These are phyloP conservation scores for Apiotrichum porosum DNA, from an alignment of 1,284 basidiomycete species.

Conservation along the genomic window DNA sequence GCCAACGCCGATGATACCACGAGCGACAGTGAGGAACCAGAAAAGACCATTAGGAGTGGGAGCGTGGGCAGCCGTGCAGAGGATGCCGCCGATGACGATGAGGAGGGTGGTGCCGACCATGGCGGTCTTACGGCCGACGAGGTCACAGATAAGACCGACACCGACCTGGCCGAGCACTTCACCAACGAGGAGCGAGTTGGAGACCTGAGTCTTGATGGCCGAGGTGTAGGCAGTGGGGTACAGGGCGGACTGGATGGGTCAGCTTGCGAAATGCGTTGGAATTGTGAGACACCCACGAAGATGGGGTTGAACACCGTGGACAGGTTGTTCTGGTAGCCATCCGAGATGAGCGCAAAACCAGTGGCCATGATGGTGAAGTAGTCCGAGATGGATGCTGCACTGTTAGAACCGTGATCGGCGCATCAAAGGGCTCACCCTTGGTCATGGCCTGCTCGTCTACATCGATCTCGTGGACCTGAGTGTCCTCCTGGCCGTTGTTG, in stretches of 20 bases:
- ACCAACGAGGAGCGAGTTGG: conserved; percentile 69
- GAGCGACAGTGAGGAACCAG: conserved; percentile 67
- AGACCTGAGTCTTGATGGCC: conserved; percentile 62
- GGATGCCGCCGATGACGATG: conserved; percentile 65
- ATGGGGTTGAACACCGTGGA: conserved; percentile 28
- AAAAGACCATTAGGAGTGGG: conserved; percentile 56
- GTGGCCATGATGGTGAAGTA: conserved; percentile 28
- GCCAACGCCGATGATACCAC: conserved; percentile 67
- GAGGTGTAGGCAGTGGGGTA: conserved; percentile 53
- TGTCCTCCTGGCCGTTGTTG: no score
- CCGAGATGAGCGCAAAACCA: conserved; percentile 30
- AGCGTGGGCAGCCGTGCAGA: conserved; percentile 67
- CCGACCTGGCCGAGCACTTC: conserved; percentile 30
- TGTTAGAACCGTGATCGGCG: not conserved
- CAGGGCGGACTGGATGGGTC: not conserved
- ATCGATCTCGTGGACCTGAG: no score
- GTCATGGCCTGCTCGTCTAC: no score
- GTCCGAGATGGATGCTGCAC: conserved; percentile 6
- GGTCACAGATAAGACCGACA: conserved; percentile 62
- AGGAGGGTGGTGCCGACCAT: conserved; percentile 64
- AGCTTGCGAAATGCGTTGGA: no score
- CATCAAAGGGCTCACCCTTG: no score
- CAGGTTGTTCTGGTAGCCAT: conserved; percentile 43
- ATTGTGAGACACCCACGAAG: no score
- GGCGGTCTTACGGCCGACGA: conserved; percentile 65